phyloP scores from a whole-genome alignment of 805 yeast genomes.

The Teunomyces lycoperdinae region DNA sequence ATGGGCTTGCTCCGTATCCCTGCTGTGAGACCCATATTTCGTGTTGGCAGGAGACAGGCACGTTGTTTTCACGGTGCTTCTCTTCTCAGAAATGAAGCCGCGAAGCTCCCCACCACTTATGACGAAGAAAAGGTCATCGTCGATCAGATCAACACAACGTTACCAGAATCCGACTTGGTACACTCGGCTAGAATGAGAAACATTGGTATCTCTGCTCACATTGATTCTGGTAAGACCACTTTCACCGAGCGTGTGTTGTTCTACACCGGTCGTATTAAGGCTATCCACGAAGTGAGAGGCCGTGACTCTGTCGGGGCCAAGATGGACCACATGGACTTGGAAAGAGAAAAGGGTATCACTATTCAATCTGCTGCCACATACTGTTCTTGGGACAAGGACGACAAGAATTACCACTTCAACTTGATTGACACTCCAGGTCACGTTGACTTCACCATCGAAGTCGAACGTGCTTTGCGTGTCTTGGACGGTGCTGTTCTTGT shows the following conservation, averaged over 20 bases:
- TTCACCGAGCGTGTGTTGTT: conserved; percentile 95
- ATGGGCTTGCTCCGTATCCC: conserved; percentile 4
- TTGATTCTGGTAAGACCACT: conserved; percentile 97
- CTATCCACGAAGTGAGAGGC: conserved; percentile 96
- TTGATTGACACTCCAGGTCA: conserved; percentile 98
- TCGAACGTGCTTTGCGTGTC: conserved; percentile 96
- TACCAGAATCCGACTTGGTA: conserved; percentile 51
- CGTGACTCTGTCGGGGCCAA: conserved; percentile 98
- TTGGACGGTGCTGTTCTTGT: conserved; percentile 97
- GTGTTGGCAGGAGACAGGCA: conserved; percentile 2
- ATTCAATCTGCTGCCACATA: conserved; percentile 98
- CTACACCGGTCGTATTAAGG: conserved; percentile 95
- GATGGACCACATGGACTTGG: conserved; percentile 99
- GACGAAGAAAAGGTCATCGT: conserved; percentile 72
- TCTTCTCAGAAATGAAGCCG: conserved; percentile 6
- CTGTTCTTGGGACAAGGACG: conserved; percentile 88
- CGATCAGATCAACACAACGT: conserved; percentile 50
- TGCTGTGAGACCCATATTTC: conserved; percentile 1
- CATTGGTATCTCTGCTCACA: conserved; percentile 97
- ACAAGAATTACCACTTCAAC: conserved; percentile 76
- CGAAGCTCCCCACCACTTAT: conserved; percentile 42
- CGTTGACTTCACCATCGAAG: conserved; percentile 98
- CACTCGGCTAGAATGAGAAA: conserved; percentile 70
- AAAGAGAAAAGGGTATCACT: conserved; percentile 97
- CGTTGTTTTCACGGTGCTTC: conserved; percentile 2